Evolutionary conservation across 345 rosid genomes (phyloP).

Genomic region (Populus pruinosa): DNA sequence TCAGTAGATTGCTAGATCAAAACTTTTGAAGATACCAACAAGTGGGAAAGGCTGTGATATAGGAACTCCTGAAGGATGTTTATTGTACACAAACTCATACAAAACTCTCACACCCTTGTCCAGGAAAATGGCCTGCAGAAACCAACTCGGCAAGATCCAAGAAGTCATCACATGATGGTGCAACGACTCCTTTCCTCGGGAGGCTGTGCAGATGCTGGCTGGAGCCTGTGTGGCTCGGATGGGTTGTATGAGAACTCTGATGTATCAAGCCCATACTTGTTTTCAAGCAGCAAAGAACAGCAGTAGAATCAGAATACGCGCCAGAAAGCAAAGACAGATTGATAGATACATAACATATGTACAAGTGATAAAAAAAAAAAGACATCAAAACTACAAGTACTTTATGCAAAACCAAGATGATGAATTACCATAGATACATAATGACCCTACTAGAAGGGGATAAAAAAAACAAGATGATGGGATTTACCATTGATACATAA

Average conservation of each 20-base stretch:
- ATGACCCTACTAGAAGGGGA: neutral
- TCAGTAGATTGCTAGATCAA: too few species aligned
- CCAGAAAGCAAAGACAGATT: neutral
- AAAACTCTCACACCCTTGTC: conserved; percentile 19
- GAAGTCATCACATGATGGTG: conserved; percentile 61
- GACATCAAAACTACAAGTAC: neutral
- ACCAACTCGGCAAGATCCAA: conserved; percentile 1
- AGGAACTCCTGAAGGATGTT: conserved; percentile 24
- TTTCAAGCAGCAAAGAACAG: conserved; percentile 10
- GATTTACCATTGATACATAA: neutral
- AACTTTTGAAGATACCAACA: neutral
- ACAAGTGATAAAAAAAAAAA: neutral
- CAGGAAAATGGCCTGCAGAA: conserved; percentile 8
- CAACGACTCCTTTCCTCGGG: conserved; percentile 83
- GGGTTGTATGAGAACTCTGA: conserved; percentile 94
- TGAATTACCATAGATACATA: neutral
- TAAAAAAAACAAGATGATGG: neutral
- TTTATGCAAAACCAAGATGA: neutral
- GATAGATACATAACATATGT: neutral
- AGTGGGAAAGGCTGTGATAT: neutral
- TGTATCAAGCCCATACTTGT: conserved; percentile 93
- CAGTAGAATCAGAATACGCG: neutral
- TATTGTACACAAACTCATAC: conserved; percentile 24
- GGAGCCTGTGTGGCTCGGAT: conserved; percentile 68
- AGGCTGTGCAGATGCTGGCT: conserved; percentile 59